phyloP scores from a whole-genome alignment of 2,329 filamentous ascomycete species.

The Penicillium sp. region DNA sequence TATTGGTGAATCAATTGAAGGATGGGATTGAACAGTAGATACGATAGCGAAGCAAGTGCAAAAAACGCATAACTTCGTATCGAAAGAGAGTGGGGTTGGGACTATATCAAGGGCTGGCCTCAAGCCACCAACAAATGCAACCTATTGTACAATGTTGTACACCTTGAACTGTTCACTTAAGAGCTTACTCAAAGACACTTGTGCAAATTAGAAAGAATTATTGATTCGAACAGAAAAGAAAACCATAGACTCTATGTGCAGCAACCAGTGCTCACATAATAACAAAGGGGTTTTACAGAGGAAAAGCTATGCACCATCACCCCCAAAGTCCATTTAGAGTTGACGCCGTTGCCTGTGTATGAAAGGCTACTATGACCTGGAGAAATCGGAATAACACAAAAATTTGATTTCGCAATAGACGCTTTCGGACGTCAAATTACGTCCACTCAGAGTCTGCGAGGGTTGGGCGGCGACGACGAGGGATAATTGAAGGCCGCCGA shows the following conservation, averaged over 20 bases:
- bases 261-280: slow-evolving; percentile 23
- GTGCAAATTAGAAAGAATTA: slow-evolving; percentile 9
- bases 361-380: slow-evolving; percentile 1
- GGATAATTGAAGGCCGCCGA: slow-evolving; percentile 37
- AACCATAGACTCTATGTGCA: slow-evolving; percentile 16
- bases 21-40: not conserved
- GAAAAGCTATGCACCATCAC: slow-evolving; percentile 8
- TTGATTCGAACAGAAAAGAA: slow-evolving; percentile 12
- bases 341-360: slow-evolving; percentile 11
- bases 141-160: not conserved
- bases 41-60: not conserved
- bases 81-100: not conserved
- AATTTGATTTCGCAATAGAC: not conserved
- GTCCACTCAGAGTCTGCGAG: slow-evolving; percentile 40
- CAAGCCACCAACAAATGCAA: not conserved
- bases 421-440: slow-evolving; percentile 7
- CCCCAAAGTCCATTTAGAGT: slow-evolving; percentile 5
- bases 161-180: not conserved
- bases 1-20: not conserved
- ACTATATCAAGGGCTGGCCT: not conserved
- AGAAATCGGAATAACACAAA: slow-evolving; percentile 4
- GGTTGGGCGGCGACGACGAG: slow-evolving; percentile 38
- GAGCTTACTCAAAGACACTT: not conserved
- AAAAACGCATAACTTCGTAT: too few species aligned
- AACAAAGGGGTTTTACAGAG: slow-evolving; percentile 12